phyloP scores from a whole-genome alignment of 2,329 filamentous ascomycete genomes.

The Monilinia fructicola region DNA sequence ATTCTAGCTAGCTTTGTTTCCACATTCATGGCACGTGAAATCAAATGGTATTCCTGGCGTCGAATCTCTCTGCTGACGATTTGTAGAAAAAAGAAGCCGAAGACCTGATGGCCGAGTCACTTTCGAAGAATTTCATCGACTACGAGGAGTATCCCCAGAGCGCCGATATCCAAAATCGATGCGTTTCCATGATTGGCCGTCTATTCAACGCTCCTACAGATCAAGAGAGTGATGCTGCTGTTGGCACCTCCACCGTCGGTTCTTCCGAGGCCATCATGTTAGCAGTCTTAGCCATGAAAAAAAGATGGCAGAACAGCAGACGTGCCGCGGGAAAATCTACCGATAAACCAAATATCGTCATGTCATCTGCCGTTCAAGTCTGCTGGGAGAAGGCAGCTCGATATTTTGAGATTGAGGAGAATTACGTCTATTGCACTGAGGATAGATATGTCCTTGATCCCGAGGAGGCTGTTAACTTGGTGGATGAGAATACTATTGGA shows the following conservation, averaged over 20 bases:
- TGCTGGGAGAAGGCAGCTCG: constrained; percentile 93
- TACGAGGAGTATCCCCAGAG: constrained; percentile 82
- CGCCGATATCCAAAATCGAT: constrained; percentile 87
- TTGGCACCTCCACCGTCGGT: constrained; percentile 87
- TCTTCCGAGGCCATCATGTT: constrained; percentile 89
- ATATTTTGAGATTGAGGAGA: constrained; percentile 93
- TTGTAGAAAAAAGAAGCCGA: constrained; percentile 85
- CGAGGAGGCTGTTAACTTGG: constrained; percentile 56
- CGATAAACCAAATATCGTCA: constrained; percentile 85
- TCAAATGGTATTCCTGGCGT: neutral
- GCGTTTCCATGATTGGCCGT: constrained; percentile 84
- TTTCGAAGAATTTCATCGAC: constrained; percentile 94
- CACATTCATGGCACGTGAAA: constrained; percentile 77
- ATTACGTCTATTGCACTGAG: constrained; percentile 65
- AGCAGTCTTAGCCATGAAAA: constrained; percentile 88
- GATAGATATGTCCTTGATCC: constrained; percentile 65
- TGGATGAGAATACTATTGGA: constrained; percentile 76
- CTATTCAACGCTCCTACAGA: constrained; percentile 76
- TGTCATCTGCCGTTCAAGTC: constrained; percentile 94
- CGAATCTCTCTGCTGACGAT: neutral
- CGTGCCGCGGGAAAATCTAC: constrained; percentile 77
- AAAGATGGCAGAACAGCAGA: constrained; percentile 84
- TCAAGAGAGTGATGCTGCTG: constrained; percentile 58
- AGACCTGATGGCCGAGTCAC: constrained; percentile 86
- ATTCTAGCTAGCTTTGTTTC: constrained; percentile 92